Evolutionary conservation across 2,329 filamentous ascomycete genomes (phyloP).

Genomic region (Cyphellophora attinorum): DNA sequence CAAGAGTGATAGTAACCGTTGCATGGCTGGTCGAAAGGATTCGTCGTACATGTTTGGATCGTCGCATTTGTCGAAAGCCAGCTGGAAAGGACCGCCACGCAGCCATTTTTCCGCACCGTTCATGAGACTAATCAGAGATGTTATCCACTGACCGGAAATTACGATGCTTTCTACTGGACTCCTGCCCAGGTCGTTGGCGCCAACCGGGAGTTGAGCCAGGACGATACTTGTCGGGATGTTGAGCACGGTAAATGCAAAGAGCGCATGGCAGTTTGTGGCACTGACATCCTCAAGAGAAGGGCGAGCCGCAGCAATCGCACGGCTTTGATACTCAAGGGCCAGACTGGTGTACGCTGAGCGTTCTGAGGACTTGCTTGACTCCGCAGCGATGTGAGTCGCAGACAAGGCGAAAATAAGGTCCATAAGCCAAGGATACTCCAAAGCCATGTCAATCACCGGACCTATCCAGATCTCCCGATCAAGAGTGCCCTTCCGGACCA

Average conservation of each 20-base stretch:
- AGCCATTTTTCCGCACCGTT: slow-evolving; percentile 1
- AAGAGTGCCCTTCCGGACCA: slow-evolving; percentile 23
- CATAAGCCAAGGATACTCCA: slow-evolving; percentile 32
- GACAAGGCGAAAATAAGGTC: slow-evolving; percentile 29
- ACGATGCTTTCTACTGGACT: slow-evolving; percentile 4
- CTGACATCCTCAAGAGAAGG: slow-evolving; percentile 21
- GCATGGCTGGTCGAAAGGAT: slow-evolving; percentile 3
- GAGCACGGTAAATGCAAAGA: slow-evolving; percentile 6
- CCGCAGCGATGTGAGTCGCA: slow-evolving; percentile 22
- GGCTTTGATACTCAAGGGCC: slow-evolving; percentile 27
- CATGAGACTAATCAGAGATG: slow-evolving; percentile 1
- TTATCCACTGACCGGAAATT: slow-evolving; percentile 4
- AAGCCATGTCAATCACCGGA: slow-evolving; percentile 24
- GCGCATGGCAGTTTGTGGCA: slow-evolving; percentile 15
- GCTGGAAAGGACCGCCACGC: slow-evolving; percentile 2
- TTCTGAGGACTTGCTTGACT: slow-evolving; percentile 10
- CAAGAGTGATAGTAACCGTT: slow-evolving; percentile 2
- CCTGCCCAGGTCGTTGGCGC: background rate
- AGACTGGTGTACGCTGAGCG: slow-evolving; percentile 20
- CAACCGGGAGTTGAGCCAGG: background rate
- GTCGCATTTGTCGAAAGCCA: background rate
- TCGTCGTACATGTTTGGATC: background rate
- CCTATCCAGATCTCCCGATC: slow-evolving; percentile 23
- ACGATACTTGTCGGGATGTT: slow-evolving; percentile 4
- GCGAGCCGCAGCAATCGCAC: slow-evolving; percentile 24